Conservation (phyloP, 192 early-diverging fungal species). For the Mortierella hygrophila region DNA sequence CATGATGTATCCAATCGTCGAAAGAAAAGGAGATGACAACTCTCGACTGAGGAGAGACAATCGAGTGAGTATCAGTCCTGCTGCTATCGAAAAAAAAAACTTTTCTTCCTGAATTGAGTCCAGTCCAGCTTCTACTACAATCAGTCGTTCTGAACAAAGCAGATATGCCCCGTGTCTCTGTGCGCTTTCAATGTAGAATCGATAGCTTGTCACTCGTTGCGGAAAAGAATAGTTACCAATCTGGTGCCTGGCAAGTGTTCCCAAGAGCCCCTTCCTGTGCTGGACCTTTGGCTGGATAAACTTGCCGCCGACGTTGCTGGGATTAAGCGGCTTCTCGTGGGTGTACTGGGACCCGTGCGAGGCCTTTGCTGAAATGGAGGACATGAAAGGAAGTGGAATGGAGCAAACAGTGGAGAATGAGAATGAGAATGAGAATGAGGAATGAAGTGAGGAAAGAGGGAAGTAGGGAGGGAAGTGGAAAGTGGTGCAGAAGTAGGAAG, state of each 20-base stretch:
- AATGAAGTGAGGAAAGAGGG: not conserved
- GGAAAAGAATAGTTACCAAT: slow-evolving; percentile 31
- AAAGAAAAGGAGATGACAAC: not conserved
- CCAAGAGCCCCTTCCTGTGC: slow-evolving; percentile 40
- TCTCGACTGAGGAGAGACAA: not conserved
- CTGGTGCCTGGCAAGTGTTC: slow-evolving; percentile 43
- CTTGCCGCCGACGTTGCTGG: not conserved
- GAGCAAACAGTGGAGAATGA: not conserved
- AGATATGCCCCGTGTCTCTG: too few species aligned
- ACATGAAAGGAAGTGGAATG: slow-evolving; percentile 1
- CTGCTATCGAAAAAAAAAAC: too few species aligned
- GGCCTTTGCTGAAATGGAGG: slow-evolving; percentile 9
- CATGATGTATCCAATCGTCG: not conserved
- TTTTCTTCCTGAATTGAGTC: too few species aligned
- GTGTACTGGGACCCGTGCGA: not conserved
- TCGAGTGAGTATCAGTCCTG: too few species aligned
- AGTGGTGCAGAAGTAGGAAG: not conserved
- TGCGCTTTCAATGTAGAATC: too few species aligned
- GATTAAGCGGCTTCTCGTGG: not conserved
- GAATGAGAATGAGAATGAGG: not conserved
- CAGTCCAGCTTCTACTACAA: not conserved
- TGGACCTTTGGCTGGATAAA: slow-evolving; percentile 12
- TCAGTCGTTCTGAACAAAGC: too few species aligned
- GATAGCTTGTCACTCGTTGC: too few species aligned
- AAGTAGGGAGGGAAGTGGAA: not conserved